Conservation (phyloP, 768 basidiomycete species). For the Ramaria sp. region DNA sequence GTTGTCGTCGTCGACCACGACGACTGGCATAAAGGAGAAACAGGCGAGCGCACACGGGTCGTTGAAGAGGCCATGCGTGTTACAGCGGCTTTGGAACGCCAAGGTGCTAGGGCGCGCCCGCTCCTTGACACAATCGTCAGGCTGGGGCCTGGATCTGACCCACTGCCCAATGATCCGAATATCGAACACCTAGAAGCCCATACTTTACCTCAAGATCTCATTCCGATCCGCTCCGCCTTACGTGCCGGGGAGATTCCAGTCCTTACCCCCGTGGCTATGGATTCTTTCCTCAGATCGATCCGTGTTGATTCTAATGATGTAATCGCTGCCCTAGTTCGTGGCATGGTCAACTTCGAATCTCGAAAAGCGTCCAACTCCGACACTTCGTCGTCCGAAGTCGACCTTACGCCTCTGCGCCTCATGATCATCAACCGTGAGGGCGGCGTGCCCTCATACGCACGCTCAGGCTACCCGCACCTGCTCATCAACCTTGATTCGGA, state of each 20-base stretch:
- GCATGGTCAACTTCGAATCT: slow-evolving; percentile 46
- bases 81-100: slow-evolving; percentile 69
- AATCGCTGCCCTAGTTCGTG: slow-evolving; percentile 74
- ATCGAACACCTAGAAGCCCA: slow-evolving; percentile 60
- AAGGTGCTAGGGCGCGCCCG: slow-evolving; percentile 81
- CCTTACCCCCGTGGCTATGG: slow-evolving; percentile 84
- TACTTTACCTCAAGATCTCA: slow-evolving; percentile 68
- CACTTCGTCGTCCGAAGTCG: slow-evolving; percentile 38
- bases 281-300: slow-evolving; percentile 79
- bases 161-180: slow-evolving; percentile 24
- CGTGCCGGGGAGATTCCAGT: slow-evolving; percentile 94
- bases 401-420: slow-evolving; percentile 88
- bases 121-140: slow-evolving; percentile 80
- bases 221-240: slow-evolving; percentile 79
- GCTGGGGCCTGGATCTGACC: slow-evolving; percentile 50
- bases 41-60: slow-evolving; percentile 54
- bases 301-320: slow-evolving; percentile 84
- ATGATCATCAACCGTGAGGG: slow-evolving; percentile 98
- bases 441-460: slow-evolving; percentile 95
- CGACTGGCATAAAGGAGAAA: slow-evolving; percentile 52
- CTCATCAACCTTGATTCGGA: slow-evolving; percentile 91
- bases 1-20: slow-evolving; percentile 94
- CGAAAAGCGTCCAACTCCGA: slow-evolving; percentile 1
- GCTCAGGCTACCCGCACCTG: slow-evolving; percentile 88
- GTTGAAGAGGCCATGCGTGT: slow-evolving; percentile 81